phyloP scores from a whole-genome alignment of 164 flowering plant genomes.

The Aristolochia contorta region DNA sequence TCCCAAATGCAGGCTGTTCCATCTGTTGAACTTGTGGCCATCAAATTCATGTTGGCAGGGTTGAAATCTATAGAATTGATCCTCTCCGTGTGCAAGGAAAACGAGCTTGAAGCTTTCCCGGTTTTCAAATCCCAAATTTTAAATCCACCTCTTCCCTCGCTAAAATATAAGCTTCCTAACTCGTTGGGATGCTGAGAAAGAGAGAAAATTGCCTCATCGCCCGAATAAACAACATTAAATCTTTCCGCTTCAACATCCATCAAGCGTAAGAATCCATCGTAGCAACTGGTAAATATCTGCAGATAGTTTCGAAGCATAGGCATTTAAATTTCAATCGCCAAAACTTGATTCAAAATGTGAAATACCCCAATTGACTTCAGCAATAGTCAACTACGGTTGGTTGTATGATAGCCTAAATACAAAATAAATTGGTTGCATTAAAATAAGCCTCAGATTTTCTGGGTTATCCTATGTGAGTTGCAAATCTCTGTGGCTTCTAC shows the following conservation, averaged over 20 bases:
- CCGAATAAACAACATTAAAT: constrained; percentile 45
- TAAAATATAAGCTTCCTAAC: constrained; percentile 41
- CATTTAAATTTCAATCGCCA: not conserved
- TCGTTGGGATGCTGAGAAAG: constrained; percentile 43
- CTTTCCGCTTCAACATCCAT: constrained; percentile 76
- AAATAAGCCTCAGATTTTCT: too few relatives aligned
- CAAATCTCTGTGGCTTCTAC: too few relatives aligned
- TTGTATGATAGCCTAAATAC: too few relatives aligned
- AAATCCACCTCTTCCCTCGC: constrained; percentile 57
- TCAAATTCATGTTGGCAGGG: constrained; percentile 35
- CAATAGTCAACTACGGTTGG: too few relatives aligned
- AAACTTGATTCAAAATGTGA: not conserved
- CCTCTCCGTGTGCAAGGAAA: constrained; percentile 50
- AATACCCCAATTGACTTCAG: not conserved
- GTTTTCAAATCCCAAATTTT: constrained; percentile 54
- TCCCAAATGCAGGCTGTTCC: constrained; percentile 89
- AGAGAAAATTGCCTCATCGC: constrained; percentile 47
- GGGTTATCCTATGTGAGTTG: too few relatives aligned
- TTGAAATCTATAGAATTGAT: constrained; percentile 79
- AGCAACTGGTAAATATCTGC: constrained; percentile 66
- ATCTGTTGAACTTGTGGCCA: constrained; percentile 91
- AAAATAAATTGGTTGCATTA: too few relatives aligned
- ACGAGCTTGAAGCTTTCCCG: constrained; percentile 32
- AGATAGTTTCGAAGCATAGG: constrained; percentile 6
- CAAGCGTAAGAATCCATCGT: constrained; percentile 62